phyloP scores from a whole-genome alignment of 768 basidiomycete species.

The Clitopilus hobsonii region DNA sequence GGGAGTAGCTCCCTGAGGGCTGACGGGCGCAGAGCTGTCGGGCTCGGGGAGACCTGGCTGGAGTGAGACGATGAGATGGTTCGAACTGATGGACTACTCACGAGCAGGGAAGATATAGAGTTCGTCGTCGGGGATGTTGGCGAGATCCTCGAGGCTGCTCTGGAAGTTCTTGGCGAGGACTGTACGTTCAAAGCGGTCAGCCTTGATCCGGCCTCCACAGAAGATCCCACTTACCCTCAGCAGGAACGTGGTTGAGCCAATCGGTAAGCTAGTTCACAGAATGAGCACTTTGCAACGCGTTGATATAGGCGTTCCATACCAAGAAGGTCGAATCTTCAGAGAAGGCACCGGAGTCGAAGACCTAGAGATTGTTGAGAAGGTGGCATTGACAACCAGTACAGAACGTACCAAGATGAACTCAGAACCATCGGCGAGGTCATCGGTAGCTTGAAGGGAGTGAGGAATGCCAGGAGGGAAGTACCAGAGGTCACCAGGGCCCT shows the following conservation, averaged over 20 bases:
- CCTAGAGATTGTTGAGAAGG: constrained; percentile 18
- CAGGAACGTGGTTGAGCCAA: constrained; percentile 51
- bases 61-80: neutral
- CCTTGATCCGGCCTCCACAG: neutral
- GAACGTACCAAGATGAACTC: constrained; percentile 43
- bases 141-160: constrained; percentile 31
- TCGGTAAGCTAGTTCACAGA: constrained; percentile 39
- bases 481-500: constrained; percentile 50
- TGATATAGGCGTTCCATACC: constrained; percentile 16
- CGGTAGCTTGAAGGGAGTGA: constrained; percentile 50
- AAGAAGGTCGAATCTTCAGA: constrained; percentile 51
- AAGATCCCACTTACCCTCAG: constrained; percentile 28
- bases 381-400: neutral
- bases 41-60: constrained; percentile 27
- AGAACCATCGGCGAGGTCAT: constrained; percentile 37
- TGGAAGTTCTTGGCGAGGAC: constrained; percentile 53
- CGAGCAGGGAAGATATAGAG: constrained; percentile 51
- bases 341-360: constrained; percentile 48
- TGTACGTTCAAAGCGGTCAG: constrained; percentile 3
- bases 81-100: constrained; percentile 11
- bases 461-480: constrained; percentile 55
- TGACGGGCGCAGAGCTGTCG: constrained; percentile 27
- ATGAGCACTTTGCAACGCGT: neutral
- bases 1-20: constrained; percentile 41
- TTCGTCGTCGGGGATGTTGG: constrained; percentile 38